A percentile compares a stretch with the other conserved stretches of the same genome.
phyloP scores from a whole-genome alignment of 1,284 basidiomycete genomes.

The Neonothopanus nambi region DNA sequence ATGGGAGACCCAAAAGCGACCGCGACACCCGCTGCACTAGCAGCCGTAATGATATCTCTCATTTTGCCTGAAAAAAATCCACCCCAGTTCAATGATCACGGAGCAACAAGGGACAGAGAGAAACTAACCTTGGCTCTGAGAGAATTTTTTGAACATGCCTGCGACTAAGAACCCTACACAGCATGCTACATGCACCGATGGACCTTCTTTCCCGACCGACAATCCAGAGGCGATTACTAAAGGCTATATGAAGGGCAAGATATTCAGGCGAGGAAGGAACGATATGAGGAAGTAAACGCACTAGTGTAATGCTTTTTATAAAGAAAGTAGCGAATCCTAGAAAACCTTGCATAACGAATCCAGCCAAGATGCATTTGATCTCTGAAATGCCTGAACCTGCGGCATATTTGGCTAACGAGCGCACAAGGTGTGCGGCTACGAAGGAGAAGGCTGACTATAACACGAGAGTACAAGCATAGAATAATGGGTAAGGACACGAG shows the following conservation, averaged over 20 bases:
- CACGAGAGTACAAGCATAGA: not conserved
- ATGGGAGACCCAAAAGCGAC: conserved; percentile 98
- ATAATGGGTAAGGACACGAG: not conserved
- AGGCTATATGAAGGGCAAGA: conserved; percentile 57
- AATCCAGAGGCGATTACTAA: conserved; percentile 97
- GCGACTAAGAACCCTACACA: conserved; percentile 91
- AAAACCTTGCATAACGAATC: conserved; percentile 96
- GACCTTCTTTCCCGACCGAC: conserved; percentile 98
- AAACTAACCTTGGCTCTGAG: conserved; percentile 80
- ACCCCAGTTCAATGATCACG: conserved; percentile 13
- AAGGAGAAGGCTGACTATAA: conserved; percentile 76
- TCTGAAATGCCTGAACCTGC: conserved; percentile 98
- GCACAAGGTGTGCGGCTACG: conserved; percentile 86
- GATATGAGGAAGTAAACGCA: conserved; percentile 40
- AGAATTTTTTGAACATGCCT: conserved; percentile 79
- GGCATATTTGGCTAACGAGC: conserved; percentile 89
- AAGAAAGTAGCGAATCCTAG: conserved; percentile 87
- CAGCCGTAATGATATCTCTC: conserved; percentile 93
- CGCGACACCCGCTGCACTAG: conserved; percentile 96
- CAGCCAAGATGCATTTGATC: conserved; percentile 97
- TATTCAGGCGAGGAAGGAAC: conserved; percentile 2
- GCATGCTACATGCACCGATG: conserved; percentile 96
- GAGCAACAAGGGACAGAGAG: not conserved
- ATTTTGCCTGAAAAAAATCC: conserved; percentile 71
- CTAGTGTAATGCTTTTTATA: conserved; percentile 91